phyloP scores from a whole-genome alignment of 108 stramenopile species.

The Schizochytrium sp. region DNA sequence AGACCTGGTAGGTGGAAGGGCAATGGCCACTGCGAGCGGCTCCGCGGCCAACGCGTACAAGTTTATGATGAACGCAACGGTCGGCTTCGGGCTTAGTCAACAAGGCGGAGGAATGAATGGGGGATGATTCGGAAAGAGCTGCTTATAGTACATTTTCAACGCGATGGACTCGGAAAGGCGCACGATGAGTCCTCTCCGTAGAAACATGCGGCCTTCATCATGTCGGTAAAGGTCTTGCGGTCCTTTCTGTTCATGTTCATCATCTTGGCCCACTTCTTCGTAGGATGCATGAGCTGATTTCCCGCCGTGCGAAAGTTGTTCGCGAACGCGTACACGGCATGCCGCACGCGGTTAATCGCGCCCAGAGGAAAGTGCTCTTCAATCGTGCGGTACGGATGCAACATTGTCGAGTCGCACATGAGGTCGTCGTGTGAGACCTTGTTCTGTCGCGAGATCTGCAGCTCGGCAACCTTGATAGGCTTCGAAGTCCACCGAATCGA shows the following conservation, averaged over 20 bases:
- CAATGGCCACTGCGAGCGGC: too few relatives aligned
- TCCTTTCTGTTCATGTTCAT: not conserved
- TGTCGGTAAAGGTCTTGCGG: too few relatives aligned
- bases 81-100: too few relatives aligned
- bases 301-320: not conserved
- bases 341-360: not conserved
- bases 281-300: not conserved
- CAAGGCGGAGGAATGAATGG: too few relatives aligned
- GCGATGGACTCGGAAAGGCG: too few relatives aligned
- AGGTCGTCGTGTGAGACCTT: not conserved
- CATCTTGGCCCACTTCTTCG: not conserved
- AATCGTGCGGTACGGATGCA: not conserved
- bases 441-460: not conserved
- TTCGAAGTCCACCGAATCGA: not conserved
- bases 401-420: not conserved
- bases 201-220: too few relatives aligned
- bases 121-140: too few relatives aligned
- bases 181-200: too few relatives aligned
- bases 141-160: too few relatives aligned
- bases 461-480: not conserved
- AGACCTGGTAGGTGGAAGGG: too few relatives aligned
- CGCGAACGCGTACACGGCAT: not conserved
- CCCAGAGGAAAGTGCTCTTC: not conserved
- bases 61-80: too few relatives aligned
- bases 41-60: too few relatives aligned